These are phyloP conservation scores for Mucor sp. DNA, from an alignment of 371 early-diverging fungal species.

Conservation along the genomic window DNA sequence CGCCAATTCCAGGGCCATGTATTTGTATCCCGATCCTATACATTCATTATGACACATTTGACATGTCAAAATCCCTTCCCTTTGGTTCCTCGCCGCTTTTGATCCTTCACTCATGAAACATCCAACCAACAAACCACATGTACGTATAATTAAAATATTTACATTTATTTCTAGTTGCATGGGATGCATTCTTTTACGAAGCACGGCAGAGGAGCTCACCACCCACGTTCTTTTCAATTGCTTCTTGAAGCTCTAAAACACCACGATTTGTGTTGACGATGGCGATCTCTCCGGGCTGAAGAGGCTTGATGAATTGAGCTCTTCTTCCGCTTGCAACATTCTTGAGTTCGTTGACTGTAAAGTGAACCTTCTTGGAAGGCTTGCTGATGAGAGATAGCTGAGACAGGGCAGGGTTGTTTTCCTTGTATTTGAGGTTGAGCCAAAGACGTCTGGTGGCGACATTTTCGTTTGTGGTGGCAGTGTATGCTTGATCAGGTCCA, in stretches of 20 bases:
- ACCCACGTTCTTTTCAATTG: constrained; percentile 81
- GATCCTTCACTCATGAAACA: not conserved
- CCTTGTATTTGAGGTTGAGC: constrained; percentile 92
- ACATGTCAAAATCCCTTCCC: not conserved
- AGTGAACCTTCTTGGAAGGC: constrained; percentile 82
- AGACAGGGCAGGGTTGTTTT: constrained; percentile 80
- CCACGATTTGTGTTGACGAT: constrained; percentile 88
- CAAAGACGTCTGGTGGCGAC: constrained; percentile 88
- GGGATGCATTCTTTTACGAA: constrained; percentile 15
- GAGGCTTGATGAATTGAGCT: constrained; percentile 75
- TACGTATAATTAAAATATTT: not conserved
- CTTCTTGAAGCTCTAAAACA: constrained; percentile 92
- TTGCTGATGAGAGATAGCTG: constrained; percentile 77
- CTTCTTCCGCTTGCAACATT: constrained; percentile 71
- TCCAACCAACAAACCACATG: not conserved
- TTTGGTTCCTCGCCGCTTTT: not conserved
- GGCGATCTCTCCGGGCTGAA: constrained; percentile 90
- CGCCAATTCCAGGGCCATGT: not conserved
- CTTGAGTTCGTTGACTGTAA: constrained; percentile 80
- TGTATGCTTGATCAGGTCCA: constrained; percentile 70
- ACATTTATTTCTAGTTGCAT: not conserved
- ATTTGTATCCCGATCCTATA: not conserved
- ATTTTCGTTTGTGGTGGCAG: constrained; percentile 82
- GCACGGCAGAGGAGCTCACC: constrained; percentile 89
- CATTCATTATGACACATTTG: not conserved